Evolutionary conservation across 305 asterid species (phyloP).

Genomic region (Fraxinus velutina): DNA sequence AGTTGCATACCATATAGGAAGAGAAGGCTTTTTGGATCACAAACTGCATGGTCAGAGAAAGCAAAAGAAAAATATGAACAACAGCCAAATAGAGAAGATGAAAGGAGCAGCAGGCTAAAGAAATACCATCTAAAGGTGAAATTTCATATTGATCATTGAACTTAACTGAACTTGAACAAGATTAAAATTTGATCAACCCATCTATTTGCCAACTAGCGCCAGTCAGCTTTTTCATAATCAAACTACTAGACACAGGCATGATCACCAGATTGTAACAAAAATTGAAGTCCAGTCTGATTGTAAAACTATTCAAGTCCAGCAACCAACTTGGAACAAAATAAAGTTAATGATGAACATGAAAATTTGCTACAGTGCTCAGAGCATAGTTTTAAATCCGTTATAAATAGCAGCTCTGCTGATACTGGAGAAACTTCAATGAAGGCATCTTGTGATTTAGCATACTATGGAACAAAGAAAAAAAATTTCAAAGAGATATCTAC

Average conservation of each 20-base stretch:
- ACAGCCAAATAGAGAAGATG: neutral
- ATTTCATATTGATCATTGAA: neutral
- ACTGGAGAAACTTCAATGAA: neutral
- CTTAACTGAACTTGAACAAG: neutral
- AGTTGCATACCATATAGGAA: constrained; percentile 85
- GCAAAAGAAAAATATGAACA: constrained; percentile 17
- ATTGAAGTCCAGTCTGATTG: neutral
- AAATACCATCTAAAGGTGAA: neutral
- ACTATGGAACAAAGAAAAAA: neutral
- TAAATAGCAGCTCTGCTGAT: neutral
- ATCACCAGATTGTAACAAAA: no score
- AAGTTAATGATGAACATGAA: neutral
- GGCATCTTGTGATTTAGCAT: neutral
- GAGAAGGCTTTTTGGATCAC: constrained; percentile 94
- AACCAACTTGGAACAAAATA: neutral
- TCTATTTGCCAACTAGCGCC: neutral
- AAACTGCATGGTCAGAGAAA: constrained; percentile 46
- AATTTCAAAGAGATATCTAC: neutral
- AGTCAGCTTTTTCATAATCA: no score
- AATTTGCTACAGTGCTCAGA: neutral
- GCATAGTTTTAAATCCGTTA: neutral
- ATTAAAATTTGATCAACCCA: neutral
- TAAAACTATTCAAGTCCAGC: neutral
- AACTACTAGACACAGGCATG: no score
- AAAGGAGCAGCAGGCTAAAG: neutral